A percentile compares a stretch with the other conserved stretches of the same genome.
phyloP scores from a whole-genome alignment of 345 rosid species.

The Syzygium oleosum region DNA sequence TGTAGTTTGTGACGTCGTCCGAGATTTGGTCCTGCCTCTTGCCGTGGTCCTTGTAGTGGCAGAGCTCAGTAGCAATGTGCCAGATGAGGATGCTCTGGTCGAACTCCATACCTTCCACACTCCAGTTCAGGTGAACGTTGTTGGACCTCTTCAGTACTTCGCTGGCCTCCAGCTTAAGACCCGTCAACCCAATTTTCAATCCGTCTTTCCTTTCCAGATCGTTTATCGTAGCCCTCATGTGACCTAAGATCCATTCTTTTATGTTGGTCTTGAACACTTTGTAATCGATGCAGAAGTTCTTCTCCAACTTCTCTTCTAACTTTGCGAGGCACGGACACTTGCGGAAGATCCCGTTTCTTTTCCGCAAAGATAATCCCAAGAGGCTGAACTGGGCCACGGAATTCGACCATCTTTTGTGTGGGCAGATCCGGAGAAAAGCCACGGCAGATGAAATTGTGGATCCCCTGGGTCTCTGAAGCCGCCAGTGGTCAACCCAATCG shows the following conservation, averaged over 20 bases:
- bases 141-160: fast-evolving
- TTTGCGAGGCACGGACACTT: background rate
- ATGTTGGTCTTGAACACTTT: background rate
- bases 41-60: background rate
- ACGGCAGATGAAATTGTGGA: background rate
- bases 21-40: fast-evolving
- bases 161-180: background rate
- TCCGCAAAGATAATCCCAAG: background rate
- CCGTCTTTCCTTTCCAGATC: fast-evolving
- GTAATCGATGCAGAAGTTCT: background rate
- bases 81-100: background rate
- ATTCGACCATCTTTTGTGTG: background rate
- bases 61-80: background rate
- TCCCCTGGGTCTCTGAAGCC: background rate
- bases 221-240: fast-evolving
- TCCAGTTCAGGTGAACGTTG: fast-evolving
- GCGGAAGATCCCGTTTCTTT: background rate
- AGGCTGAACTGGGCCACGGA: background rate
- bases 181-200: background rate
- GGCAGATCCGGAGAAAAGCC: background rate
- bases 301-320: background rate
- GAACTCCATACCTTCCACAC: background rate
- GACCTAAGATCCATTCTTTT: background rate
- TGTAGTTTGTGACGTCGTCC: background rate
- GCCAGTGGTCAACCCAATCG: background rate